Conservation (phyloP, 1,139 yeast species). For the Meyerozyma sp. region DNA sequence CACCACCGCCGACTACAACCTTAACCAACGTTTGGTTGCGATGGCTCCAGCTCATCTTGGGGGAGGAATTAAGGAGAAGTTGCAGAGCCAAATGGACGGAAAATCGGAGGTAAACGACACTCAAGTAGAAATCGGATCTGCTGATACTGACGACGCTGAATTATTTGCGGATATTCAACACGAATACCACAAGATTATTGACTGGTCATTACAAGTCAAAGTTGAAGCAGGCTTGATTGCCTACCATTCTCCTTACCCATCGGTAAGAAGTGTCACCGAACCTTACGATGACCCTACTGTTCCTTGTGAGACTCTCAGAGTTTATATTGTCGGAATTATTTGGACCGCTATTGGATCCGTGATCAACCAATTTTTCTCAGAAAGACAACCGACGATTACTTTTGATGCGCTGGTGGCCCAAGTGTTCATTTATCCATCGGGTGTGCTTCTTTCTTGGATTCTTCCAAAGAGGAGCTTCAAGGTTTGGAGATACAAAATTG, state of each 20-base stretch:
- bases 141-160: background rate
- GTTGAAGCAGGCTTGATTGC: conserved; percentile 27
- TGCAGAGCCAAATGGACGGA: conserved; percentile 7
- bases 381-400: conserved; percentile 49
- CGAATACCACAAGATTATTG: conserved; percentile 3
- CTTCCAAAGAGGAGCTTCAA: conserved; percentile 47
- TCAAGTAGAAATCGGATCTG: conserved; percentile 1
- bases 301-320: conserved; percentile 53
- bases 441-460: conserved; percentile 29
- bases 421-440: conserved; percentile 54
- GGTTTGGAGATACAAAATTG: conserved; percentile 29
- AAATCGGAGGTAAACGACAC: conserved; percentile 1
- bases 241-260: conserved; percentile 59
- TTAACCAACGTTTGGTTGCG: conserved; percentile 7
- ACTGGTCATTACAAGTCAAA: conserved; percentile 13
- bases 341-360: conserved; percentile 56
- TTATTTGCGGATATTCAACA: background rate
- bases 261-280: conserved; percentile 54
- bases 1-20: conserved; percentile 28
- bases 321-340: conserved; percentile 48
- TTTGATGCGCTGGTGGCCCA: conserved; percentile 46
- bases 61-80: conserved; percentile 5
- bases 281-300: conserved; percentile 46
- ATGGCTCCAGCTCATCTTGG: conserved; percentile 1
- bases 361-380: conserved; percentile 53